A percentile compares a stretch with the other conserved stretches of the same genome.
Evolutionary conservation across 805 yeast species (phyloP).

Genomic region (Starmerella apis): DNA sequence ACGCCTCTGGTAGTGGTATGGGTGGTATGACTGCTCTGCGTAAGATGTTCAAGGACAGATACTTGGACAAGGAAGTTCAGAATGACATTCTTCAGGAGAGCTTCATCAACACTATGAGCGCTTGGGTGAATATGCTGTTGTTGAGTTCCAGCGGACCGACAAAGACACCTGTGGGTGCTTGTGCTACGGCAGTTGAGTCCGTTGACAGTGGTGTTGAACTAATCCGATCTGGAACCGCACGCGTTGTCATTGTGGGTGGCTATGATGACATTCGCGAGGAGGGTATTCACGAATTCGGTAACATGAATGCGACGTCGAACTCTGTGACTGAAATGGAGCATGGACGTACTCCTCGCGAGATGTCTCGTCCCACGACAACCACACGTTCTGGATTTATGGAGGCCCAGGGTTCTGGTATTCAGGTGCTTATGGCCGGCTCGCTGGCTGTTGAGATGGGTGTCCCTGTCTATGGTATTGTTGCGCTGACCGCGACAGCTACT

Average conservation of each 20-base stretch:
- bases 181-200: slow-evolving; percentile 98
- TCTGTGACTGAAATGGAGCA: slow-evolving; percentile 76
- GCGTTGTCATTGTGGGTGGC: slow-evolving; percentile 96
- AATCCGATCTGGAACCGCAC: slow-evolving; percentile 85
- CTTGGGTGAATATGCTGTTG: slow-evolving; percentile 98
- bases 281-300: slow-evolving; percentile 94
- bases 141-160: slow-evolving; percentile 97
- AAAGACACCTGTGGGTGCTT: slow-evolving; percentile 98
- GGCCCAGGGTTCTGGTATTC: slow-evolving; percentile 98
- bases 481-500: slow-evolving; percentile 90
- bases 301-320: slow-evolving; percentile 97
- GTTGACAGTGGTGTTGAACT: slow-evolving; percentile 94
- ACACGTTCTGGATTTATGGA: slow-evolving; percentile 98
- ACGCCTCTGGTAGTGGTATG: slow-evolving; percentile 99
- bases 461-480: slow-evolving; percentile 92
- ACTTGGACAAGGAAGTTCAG: slow-evolving; percentile 85
- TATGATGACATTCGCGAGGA: slow-evolving; percentile 99
- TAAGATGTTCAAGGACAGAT: slow-evolving; percentile 97
- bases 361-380: slow-evolving; percentile 97
- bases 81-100: slow-evolving; percentile 96
- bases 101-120: slow-evolving; percentile 97
- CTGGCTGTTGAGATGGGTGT: slow-evolving; percentile 97
- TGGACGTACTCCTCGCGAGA: slow-evolving; percentile 96
- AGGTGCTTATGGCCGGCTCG: slow-evolving; percentile 89
- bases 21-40: slow-evolving; percentile 97